phyloP scores from a whole-genome alignment of 805 yeast genomes.

The Naumovozyma castellii region DNA sequence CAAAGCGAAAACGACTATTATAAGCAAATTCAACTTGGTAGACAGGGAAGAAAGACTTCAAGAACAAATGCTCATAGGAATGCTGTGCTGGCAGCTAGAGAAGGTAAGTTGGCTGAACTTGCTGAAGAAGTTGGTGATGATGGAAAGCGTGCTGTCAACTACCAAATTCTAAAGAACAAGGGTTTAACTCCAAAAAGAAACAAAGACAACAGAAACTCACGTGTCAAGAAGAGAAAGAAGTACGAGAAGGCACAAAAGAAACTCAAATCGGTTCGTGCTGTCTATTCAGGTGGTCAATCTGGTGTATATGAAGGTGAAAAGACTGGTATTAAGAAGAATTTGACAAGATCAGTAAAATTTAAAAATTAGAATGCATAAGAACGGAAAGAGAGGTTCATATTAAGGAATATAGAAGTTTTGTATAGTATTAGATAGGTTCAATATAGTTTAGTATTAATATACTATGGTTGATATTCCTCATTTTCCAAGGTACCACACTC shows the following conservation, averaged over 20 bases:
- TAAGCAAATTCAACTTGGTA: slow-evolving; percentile 40
- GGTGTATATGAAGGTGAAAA: slow-evolving; percentile 88
- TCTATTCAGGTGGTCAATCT: slow-evolving; percentile 58
- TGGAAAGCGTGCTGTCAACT: slow-evolving; percentile 91
- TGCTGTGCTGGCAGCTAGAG: slow-evolving; percentile 73
- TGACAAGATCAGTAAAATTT: slow-evolving; percentile 80
- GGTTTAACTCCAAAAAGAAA: slow-evolving; percentile 90
- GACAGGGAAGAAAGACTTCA: slow-evolving; percentile 39
- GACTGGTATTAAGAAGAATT: slow-evolving; percentile 94
- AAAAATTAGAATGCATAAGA: slow-evolving; percentile 9
- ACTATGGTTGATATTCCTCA: not conserved
- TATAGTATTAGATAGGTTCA: not conserved
- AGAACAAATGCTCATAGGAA: slow-evolving; percentile 56
- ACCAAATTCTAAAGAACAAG: slow-evolving; percentile 90
- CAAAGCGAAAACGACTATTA: slow-evolving; percentile 52
- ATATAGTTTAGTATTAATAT: too few relatives aligned
- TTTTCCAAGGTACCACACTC: not conserved
- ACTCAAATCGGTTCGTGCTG: slow-evolving; percentile 81
- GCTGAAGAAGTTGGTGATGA: slow-evolving; percentile 54
- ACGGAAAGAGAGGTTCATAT: not conserved
- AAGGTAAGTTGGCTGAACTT: slow-evolving; percentile 71
- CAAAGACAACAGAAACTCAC: slow-evolving; percentile 88
- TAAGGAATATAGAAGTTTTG: not conserved
- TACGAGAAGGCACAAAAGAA: slow-evolving; percentile 92
- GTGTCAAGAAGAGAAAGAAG: slow-evolving; percentile 97